Evolutionary conservation across 169 alveolate genomes (phyloP).

Genomic region (Miamiensis avidus): DNA sequence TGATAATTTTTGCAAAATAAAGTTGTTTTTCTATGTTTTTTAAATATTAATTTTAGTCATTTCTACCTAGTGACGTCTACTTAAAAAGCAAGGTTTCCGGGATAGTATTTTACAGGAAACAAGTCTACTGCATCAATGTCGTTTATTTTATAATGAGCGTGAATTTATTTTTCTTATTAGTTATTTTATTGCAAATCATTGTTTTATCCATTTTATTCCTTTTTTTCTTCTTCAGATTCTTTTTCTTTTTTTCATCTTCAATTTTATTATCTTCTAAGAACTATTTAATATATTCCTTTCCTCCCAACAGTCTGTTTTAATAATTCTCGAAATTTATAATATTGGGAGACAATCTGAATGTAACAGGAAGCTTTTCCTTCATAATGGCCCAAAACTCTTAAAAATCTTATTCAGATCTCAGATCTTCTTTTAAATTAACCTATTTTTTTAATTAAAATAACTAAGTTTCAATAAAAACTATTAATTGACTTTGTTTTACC

Average conservation of each 20-base stretch:
- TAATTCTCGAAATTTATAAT: background rate
- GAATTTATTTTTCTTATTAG: too few species aligned
- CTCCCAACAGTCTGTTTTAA: background rate
- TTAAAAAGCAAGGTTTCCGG: too few species aligned
- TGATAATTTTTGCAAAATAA: too few species aligned
- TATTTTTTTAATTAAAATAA: too few species aligned
- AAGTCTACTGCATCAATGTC: too few species aligned
- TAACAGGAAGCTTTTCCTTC: constrained; percentile 67
- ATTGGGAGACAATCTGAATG: constrained; percentile 62
- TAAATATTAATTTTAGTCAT: too few species aligned
- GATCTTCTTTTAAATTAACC: background rate
- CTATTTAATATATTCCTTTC: background rate
- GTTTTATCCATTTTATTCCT: background rate
- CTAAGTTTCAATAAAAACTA: background rate
- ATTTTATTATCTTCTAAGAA: background rate
- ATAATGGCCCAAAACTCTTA: constrained; percentile 49
- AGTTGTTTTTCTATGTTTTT: too few species aligned
- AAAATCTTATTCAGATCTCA: constrained; percentile 53
- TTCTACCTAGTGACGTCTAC: too few species aligned
- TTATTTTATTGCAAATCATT: too few species aligned
- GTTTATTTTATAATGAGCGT: too few species aligned
- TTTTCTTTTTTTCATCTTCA: background rate
- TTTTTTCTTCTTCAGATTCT: too few species aligned
- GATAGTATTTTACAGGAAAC: too few species aligned
- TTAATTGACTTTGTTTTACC: background rate